Percentiles rank a stretch among this genome's conserved stretches.
phyloP scores from a whole-genome alignment of 805 yeast species.

The Myxozyma sirexii region DNA sequence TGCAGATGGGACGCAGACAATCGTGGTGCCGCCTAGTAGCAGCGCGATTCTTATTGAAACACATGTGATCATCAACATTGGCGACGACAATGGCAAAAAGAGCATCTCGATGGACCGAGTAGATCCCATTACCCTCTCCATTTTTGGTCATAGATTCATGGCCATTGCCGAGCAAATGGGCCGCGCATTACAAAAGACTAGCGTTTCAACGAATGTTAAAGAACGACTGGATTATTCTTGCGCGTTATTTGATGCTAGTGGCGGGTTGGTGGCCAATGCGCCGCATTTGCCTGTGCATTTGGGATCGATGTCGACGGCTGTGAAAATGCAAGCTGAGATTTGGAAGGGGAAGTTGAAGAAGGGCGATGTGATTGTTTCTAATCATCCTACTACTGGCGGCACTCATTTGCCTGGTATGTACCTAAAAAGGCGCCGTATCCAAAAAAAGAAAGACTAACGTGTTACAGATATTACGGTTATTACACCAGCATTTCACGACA shows the following conservation, averaged over 20 bases:
- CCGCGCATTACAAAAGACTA: constrained; percentile 71
- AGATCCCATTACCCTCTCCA: constrained; percentile 74
- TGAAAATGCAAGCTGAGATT: constrained; percentile 61
- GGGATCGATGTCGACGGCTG: constrained; percentile 84
- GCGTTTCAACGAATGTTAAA: constrained; percentile 81
- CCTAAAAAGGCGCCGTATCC: constrained; percentile 50
- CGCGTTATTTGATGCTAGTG: constrained; percentile 74
- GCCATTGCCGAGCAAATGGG: constrained; percentile 93
- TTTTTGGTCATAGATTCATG: constrained; percentile 83
- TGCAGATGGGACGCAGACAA: constrained; percentile 80
- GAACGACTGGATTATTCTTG: constrained; percentile 84
- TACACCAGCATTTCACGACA: constrained; percentile 73
- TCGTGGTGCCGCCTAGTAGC: constrained; percentile 66
- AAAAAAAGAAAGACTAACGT: too few species aligned
- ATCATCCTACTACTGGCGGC: constrained; percentile 84
- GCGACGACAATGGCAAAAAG: constrained; percentile 29
- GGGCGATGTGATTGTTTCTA: constrained; percentile 77
- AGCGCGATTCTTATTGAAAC: constrained; percentile 58
- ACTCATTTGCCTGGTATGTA: constrained; percentile 65
- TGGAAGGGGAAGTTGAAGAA: constrained; percentile 67
- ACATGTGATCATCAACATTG: constrained; percentile 58
- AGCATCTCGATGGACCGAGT: constrained; percentile 38
- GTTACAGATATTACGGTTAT: constrained; percentile 90
- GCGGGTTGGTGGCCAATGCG: constrained; percentile 84
- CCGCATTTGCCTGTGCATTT: constrained; percentile 87